Conservation (phyloP, 2,329 filamentous ascomycete species). For the Arthroderma sp. region DNA sequence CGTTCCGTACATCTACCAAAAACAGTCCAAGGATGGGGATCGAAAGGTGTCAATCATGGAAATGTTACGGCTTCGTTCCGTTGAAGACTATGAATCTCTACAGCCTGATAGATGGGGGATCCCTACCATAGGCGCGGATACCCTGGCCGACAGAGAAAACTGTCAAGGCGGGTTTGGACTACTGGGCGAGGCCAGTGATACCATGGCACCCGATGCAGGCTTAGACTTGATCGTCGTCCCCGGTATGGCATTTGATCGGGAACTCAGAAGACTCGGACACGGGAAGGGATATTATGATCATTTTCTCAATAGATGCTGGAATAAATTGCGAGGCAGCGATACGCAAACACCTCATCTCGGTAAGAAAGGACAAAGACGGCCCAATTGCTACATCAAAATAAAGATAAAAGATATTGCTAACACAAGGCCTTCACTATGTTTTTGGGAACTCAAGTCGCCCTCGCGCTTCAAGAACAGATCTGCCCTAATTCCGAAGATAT, state of each 20-base stretch:
- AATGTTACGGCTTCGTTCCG: constrained; percentile 67
- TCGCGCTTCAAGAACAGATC: constrained; percentile 78
- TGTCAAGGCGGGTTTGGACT: constrained; percentile 54
- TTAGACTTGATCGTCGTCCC: constrained; percentile 85
- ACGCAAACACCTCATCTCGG: constrained; percentile 45
- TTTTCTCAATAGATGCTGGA: constrained; percentile 66
- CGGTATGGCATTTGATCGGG: constrained; percentile 76
- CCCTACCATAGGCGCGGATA: constrained; percentile 60
- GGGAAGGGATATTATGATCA: constrained; percentile 96
- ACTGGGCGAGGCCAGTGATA: constrained; percentile 10
- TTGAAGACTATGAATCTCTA: constrained; percentile 66
- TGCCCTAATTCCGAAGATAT: constrained; percentile 53
- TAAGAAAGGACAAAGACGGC: constrained; percentile 25
- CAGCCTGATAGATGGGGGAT: constrained; percentile 83
- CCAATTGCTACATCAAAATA: not conserved
- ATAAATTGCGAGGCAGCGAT: constrained; percentile 17
- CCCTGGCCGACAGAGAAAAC: constrained; percentile 54
- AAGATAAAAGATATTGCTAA: too few species aligned
- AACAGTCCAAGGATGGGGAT: constrained; percentile 15
- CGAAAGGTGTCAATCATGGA: constrained; percentile 68
- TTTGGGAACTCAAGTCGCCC: constrained; percentile 46
- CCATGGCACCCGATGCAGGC: constrained; percentile 23
- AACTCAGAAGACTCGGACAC: constrained; percentile 69
- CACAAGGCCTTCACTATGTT: too few species aligned
- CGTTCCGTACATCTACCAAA: constrained; percentile 71